Evolutionary conservation across 345 rosid species (phyloP).

Genomic region (Mangifera indica): DNA sequence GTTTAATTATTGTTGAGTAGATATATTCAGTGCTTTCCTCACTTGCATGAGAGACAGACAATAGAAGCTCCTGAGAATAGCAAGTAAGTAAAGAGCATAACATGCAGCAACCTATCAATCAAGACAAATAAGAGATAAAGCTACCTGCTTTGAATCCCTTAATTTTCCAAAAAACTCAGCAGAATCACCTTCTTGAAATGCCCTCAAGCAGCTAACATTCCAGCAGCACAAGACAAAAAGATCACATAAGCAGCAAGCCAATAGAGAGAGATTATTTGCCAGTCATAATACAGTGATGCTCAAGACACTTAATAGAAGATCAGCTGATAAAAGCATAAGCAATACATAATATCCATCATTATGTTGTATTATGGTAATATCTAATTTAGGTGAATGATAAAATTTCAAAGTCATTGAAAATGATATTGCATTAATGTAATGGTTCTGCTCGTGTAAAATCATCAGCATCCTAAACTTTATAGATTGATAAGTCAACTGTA

Average conservation of each 20-base stretch:
- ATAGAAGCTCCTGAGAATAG: slow-evolving; percentile 64
- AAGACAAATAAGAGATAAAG: slow-evolving; percentile 18
- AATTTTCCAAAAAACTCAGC: slow-evolving; percentile 63
- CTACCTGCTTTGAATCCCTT: slow-evolving; percentile 74
- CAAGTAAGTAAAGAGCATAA: slow-evolving; percentile 9
- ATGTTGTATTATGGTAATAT: neutral
- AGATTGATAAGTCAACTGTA: neutral
- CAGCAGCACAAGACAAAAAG: slow-evolving; percentile 25
- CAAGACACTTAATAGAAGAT: neutral
- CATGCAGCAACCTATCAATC: slow-evolving; percentile 16
- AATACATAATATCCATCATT: neutral
- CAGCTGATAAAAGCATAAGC: neutral
- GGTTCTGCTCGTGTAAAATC: neutral
- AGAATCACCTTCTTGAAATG: slow-evolving; percentile 78
- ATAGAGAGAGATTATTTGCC: neutral
- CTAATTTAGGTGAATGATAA: neutral
- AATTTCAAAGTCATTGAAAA: neutral
- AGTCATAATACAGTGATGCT: neutral
- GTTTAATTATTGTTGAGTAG: slow-evolving; percentile 73
- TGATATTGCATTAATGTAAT: neutral
- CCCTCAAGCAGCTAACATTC: slow-evolving; percentile 72
- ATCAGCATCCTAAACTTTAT: neutral
- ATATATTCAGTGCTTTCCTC: slow-evolving; percentile 86
- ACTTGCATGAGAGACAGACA: slow-evolving; percentile 73
- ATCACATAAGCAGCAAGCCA: slow-evolving; percentile 2